Base-by-base conservation (phyloP, 192 early-diverging fungal genomes). In the Funneliformis geosporum region DNA sequence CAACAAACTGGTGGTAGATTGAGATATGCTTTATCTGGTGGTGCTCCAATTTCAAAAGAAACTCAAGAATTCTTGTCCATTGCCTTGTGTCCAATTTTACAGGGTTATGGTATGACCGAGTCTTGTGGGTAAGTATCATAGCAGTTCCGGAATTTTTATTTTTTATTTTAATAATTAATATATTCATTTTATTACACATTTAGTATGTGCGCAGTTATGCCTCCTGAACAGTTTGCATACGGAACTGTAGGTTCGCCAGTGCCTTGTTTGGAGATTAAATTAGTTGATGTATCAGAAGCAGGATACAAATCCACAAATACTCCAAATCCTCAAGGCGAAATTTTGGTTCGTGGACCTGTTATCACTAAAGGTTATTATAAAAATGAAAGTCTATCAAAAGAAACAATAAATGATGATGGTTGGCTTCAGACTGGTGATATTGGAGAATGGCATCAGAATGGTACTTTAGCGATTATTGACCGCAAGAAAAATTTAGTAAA, bases 401-500 rank as follows among this genome's bases (percentile, higher is more conserved):
- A 94, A 61, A 85, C 88, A 1, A 76, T 96, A 38, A 93, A 90
- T 16, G 84, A 80, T 27, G 95, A 95, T 82, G 93, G 93, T 27
- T 98, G 96, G 96, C 81, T 98, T 67, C 89, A 84, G 83, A 96
- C 95, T 18, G 96, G 96, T 65, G 96, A 96, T 85, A 93, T 98
- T 80, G 97, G 91, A 71, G 91, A 94, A 88, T 94, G 92, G 92
- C 85, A 89, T 64, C 81, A 87, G 1, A 92, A 92, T 75, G 96
- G 96, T 55, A 89, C 90, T 47, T 80, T 99, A 38, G 83, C 86
- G 18, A 91, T 99, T 65, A 95, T 99, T 82, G 97, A 99, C 84
- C 90, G 97, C 64, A 92, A 90, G 80, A 96, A 96, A 90, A 99
- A 98, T 84, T 89, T 99, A 68, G 93, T 99, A 78, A 99, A 97